A percentile compares a stretch with the other conserved stretches of the same genome.
These are phyloP conservation scores for Pythium phragmiticola DNA, from an alignment of 352 stramenopile genomes.

Conservation along the genomic window DNA sequence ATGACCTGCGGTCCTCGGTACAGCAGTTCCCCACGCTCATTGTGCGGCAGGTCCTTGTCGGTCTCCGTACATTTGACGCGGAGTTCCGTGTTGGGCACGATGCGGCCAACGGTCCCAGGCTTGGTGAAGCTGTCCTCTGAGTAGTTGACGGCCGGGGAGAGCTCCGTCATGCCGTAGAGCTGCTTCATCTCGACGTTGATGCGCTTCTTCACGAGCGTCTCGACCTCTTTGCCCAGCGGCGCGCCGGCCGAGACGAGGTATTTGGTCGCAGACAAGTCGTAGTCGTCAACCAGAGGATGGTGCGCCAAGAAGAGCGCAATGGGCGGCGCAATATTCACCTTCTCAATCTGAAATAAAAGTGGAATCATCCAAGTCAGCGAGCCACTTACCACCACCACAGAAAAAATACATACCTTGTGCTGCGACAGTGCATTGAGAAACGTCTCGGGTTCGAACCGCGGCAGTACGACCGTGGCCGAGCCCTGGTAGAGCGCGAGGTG, in stretches of 20 bases:
- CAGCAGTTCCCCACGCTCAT: constrained; percentile 58
- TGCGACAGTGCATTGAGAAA: constrained; percentile 81
- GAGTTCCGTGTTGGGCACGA: constrained; percentile 39
- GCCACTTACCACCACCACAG: too few species aligned
- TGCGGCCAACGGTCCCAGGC: constrained; percentile 26
- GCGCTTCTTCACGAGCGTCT: constrained; percentile 49
- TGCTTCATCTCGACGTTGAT: constrained; percentile 43
- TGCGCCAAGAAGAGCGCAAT: constrained; percentile 84
- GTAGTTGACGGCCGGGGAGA: constrained; percentile 28
- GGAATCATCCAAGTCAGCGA: too few species aligned
- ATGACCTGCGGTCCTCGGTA: constrained; percentile 43
- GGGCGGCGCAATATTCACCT: constrained; percentile 83
- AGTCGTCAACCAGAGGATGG: constrained; percentile 89
- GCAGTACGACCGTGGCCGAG: constrained; percentile 82
- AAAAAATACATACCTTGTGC: constrained; percentile 34
- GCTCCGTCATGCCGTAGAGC: constrained; percentile 48
- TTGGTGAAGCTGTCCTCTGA: constrained; percentile 13
- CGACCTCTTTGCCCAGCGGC: constrained; percentile 64
- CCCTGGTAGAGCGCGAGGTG: constrained; percentile 83
- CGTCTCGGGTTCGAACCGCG: constrained; percentile 85
- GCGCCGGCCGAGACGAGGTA: constrained; percentile 71
- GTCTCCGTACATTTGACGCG: constrained; percentile 40
- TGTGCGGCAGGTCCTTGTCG: constrained; percentile 31
- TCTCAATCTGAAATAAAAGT: constrained; percentile 4
- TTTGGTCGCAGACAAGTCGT: constrained; percentile 83